phyloP scores from a whole-genome alignment of 192 early-diverging fungal genomes.

The Entrophospora sp. region DNA sequence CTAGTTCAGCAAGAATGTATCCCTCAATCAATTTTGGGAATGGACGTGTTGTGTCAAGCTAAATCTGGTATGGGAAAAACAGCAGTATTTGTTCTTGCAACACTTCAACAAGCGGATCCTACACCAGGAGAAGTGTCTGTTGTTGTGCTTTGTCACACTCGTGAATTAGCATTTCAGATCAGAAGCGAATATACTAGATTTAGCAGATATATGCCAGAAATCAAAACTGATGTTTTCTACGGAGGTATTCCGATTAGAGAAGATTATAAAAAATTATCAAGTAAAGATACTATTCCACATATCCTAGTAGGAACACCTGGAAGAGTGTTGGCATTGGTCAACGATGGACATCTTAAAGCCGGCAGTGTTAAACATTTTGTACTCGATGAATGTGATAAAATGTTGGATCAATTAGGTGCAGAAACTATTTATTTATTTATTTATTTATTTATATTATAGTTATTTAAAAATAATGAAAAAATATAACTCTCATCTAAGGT shows the following conservation, averaged over 20 bases:
- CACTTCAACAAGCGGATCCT: slow-evolving; percentile 86
- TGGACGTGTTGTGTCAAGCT: slow-evolving; percentile 96
- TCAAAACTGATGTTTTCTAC: slow-evolving; percentile 90
- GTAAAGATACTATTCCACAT: slow-evolving; percentile 87
- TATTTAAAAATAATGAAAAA: neutral
- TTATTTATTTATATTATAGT: too few relatives aligned
- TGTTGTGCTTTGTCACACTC: slow-evolving; percentile 94
- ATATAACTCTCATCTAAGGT: slow-evolving; percentile 72
- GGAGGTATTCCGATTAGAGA: slow-evolving; percentile 74
- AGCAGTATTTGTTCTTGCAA: slow-evolving; percentile 93
- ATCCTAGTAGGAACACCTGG: slow-evolving; percentile 98
- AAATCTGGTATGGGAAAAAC: slow-evolving; percentile 99
- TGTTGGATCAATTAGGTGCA: slow-evolving; percentile 88
- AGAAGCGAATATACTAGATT: slow-evolving; percentile 95
- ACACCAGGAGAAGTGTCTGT: slow-evolving; percentile 74
- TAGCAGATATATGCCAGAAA: slow-evolving; percentile 88
- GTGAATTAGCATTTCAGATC: slow-evolving; percentile 98
- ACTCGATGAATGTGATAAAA: slow-evolving; percentile 98
- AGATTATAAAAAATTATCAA: slow-evolving; percentile 69
- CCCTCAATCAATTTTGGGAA: slow-evolving; percentile 92
- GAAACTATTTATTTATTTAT: too few relatives aligned
- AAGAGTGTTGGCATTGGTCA: slow-evolving; percentile 76
- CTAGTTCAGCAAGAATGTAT: slow-evolving; percentile 97
- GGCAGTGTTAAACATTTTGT: slow-evolving; percentile 93
- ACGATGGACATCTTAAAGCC: slow-evolving; percentile 75